Percentiles rank a stretch among this genome's conserved stretches.
Evolutionary conservation across 2,329 filamentous ascomycete species (phyloP).

Genomic region (Pseudocercospora ulei): DNA sequence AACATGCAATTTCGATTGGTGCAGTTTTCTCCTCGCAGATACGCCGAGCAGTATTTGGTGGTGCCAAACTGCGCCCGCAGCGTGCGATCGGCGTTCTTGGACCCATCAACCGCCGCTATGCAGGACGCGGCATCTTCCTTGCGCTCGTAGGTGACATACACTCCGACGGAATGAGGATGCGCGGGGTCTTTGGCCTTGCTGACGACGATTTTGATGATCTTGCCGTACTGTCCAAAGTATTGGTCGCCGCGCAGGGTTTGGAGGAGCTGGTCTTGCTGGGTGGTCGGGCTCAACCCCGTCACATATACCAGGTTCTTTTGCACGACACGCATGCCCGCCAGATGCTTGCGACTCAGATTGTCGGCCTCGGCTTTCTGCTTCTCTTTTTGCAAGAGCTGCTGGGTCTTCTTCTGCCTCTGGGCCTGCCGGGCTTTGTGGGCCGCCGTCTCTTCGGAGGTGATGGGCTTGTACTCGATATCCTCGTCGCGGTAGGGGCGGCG

Average conservation of each 20-base stretch:
- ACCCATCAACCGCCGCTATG: conserved; percentile 85
- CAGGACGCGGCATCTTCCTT: conserved; percentile 84
- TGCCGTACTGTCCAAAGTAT: conserved; percentile 97
- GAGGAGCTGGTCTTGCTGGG: conserved; percentile 82
- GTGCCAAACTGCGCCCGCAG: conserved; percentile 73
- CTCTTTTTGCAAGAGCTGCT: conserved; percentile 82
- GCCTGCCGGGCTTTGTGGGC: conserved; percentile 60
- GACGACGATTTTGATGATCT: conserved; percentile 97
- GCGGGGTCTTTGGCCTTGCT: conserved; percentile 79
- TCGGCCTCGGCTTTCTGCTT: conserved; percentile 93
- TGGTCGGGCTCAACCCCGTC: conserved; percentile 81
- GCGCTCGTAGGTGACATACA: conserved; percentile 94
- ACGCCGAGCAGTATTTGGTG: conserved; percentile 97
- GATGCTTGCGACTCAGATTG: conserved; percentile 86
- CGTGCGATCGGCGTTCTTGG: conserved; percentile 76
- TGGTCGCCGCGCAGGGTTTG: conserved; percentile 81
- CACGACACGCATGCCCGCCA: conserved; percentile 88
- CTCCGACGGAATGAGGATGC: conserved; percentile 75
- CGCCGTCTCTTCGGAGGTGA: conserved; percentile 84
- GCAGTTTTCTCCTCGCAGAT: conserved; percentile 86
- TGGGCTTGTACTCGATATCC: conserved; percentile 92
- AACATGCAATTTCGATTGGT: conserved; percentile 98
- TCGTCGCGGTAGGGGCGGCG: conserved; percentile 91
- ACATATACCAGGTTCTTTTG: conserved; percentile 99
- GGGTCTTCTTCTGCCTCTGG: conserved; percentile 86